Base-by-base conservation (phyloP, 352 stramenopile genomes). In the Phytopythium chamaehyphon region DNA sequence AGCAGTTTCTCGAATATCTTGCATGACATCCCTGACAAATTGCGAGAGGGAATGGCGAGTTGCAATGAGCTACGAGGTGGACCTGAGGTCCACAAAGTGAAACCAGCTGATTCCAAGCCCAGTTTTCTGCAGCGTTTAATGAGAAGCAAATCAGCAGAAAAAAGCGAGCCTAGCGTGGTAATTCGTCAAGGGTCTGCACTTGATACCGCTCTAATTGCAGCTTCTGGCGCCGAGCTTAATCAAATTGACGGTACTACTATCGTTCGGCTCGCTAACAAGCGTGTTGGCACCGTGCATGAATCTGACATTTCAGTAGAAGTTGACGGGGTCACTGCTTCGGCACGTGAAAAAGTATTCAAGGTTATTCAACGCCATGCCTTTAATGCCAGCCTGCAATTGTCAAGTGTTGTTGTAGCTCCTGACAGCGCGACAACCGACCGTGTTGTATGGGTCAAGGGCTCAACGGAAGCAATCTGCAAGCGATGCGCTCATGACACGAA, bases 311-410 rank as follows among this genome's bases (percentile, higher is more conserved):
- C 31, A 28, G 36, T 54, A n/a, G 54, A 37, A 9, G 36, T 46
- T 24, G 37, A 54, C 1, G 9, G n/a, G 36, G 6, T n/a, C 10
- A 24, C 9, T 22, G n/a, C n/a, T n/a, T n/a, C n/a, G n/a, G n/a
- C n/a, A n/a, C 6, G 46, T 7, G 14, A 21, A 7, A 33, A 33
- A 9, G 35, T 12, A 23, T 76, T 64, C 24, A 57, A 51, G 7
- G 42, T 73, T 26, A 33, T 76, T 52, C 62, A 75, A 47, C 61
- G 65, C 14, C 74, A 73, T 51, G 42, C 58, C 10, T 82, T 82
- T 40, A 67, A 82, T 35, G 44, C 71, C 1, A 40, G 61, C 21
- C 61, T 57, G 36, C 67, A 76, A 31, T 67, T 66, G 7, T 82
- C 67, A 26, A 76, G 64, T 19, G 71, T 78, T 14, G 54, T 82